These are phyloP conservation scores for Hyphopichia buzzinii DNA, from an alignment of 1,139 yeast species.

Conservation along the genomic window DNA sequence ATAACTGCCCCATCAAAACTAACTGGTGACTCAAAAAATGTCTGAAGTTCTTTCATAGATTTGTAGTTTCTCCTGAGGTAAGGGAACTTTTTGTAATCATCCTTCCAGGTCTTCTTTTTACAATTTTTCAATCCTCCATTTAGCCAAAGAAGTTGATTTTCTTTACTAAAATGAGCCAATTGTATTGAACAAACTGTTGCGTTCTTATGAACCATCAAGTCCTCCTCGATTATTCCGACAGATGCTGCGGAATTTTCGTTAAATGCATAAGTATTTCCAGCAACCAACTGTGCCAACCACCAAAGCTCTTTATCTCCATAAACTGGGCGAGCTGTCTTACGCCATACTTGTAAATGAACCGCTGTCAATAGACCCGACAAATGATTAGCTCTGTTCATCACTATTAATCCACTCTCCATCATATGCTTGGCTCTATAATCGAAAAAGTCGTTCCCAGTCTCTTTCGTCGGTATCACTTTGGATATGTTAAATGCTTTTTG, in stretches of 20 bases:
- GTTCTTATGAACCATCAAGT: not conserved
- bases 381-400: constrained; percentile 31
- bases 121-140: constrained; percentile 12
- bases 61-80: constrained; percentile 3
- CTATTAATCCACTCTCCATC: constrained; percentile 43
- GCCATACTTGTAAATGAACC: constrained; percentile 28
- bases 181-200: constrained; percentile 17
- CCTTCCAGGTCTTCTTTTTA: constrained; percentile 7
- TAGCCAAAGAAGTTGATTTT: constrained; percentile 11
- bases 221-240: constrained; percentile 21
- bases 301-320: constrained; percentile 46
- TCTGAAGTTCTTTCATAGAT: constrained; percentile 11
- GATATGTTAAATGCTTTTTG: constrained; percentile 1
- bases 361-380: constrained; percentile 33
- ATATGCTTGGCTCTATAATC: constrained; percentile 23
- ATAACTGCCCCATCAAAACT: constrained; percentile 14
- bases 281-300: constrained; percentile 38
- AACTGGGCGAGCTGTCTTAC: constrained; percentile 19
- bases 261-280: constrained; percentile 33
- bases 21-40: constrained; percentile 12
- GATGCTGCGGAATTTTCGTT: constrained; percentile 31
- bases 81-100: constrained; percentile 1
- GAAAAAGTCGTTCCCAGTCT: constrained; percentile 7
- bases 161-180: constrained; percentile 18
- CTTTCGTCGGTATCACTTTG: not conserved